These are phyloP conservation scores for Nyssa sinensis DNA, from an alignment of 148 eudicot species.

Conservation along the genomic window DNA sequence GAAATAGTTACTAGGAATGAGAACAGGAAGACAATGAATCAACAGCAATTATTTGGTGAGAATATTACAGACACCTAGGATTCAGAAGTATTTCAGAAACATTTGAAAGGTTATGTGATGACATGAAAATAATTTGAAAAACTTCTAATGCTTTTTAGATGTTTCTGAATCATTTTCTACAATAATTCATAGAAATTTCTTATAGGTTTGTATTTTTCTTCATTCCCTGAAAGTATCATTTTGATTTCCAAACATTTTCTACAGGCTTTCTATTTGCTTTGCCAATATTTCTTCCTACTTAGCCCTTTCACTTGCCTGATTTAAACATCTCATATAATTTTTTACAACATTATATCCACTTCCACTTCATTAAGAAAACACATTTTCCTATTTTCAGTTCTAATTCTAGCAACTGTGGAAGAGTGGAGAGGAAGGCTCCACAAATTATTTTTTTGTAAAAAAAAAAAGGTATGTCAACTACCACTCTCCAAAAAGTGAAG, in stretches of 20 bases:
- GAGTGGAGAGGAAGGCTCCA: no score
- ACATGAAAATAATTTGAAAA: no score
- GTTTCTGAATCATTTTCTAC: neutral
- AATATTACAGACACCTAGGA: neutral
- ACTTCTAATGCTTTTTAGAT: no score
- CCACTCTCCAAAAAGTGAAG: no score
- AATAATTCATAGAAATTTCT: neutral
- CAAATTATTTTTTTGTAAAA: no score
- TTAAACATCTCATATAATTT: no score
- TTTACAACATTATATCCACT: neutral
- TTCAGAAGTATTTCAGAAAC: neutral
- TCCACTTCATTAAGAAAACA: neutral
- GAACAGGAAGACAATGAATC: slow-evolving; percentile 1
- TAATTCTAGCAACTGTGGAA: neutral
- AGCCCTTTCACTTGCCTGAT: neutral
- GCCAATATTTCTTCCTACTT: neutral
- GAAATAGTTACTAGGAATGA: neutral
- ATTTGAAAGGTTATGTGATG: neutral
- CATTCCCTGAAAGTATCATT: neutral
- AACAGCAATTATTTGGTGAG: neutral
- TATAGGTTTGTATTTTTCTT: neutral
- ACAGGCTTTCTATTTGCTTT: neutral
- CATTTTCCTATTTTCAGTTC: no score
- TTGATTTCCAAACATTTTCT: neutral
- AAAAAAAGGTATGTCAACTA: no score